phyloP scores from a whole-genome alignment of 2,329 filamentous ascomycete genomes.

The Trichoderma brevicompactum region DNA sequence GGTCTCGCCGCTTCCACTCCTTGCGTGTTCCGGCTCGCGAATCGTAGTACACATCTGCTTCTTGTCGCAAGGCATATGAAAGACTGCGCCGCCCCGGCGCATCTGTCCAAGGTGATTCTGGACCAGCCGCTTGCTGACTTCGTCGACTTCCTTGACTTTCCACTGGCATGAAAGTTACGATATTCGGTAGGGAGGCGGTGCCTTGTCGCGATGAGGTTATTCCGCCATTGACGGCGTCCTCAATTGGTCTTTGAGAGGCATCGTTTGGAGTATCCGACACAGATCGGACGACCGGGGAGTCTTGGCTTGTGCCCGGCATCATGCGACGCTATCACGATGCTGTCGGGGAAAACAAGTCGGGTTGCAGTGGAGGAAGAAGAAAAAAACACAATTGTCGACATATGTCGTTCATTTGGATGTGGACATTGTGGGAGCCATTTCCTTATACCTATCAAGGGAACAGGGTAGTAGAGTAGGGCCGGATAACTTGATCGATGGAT shows the following conservation, averaged over 20 bases:
- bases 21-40: conserved; percentile 44
- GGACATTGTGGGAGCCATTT: conserved; percentile 12
- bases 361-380: neutral
- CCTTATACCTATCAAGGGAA: neutral
- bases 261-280: conserved; percentile 9
- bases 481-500: neutral
- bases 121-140: neutral
- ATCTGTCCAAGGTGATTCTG: conserved; percentile 29
- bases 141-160: neutral
- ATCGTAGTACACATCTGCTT: conserved; percentile 47
- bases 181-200: conserved; percentile 5
- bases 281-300: neutral
- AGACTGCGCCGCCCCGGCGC: conserved; percentile 39
- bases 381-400: neutral
- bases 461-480: conserved; percentile 5
- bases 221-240: neutral
- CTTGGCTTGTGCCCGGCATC: conserved; percentile 17
- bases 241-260: neutral
- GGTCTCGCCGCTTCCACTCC: conserved; percentile 44
- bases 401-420: conserved; percentile 1
- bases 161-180: neutral
- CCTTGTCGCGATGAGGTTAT: neutral
- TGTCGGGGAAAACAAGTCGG: neutral
- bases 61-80: conserved; percentile 42
- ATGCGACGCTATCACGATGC: conserved; percentile 15